These are phyloP conservation scores for Suillus tomentosus DNA, from an alignment of 768 basidiomycete species.

Conservation along the genomic window DNA sequence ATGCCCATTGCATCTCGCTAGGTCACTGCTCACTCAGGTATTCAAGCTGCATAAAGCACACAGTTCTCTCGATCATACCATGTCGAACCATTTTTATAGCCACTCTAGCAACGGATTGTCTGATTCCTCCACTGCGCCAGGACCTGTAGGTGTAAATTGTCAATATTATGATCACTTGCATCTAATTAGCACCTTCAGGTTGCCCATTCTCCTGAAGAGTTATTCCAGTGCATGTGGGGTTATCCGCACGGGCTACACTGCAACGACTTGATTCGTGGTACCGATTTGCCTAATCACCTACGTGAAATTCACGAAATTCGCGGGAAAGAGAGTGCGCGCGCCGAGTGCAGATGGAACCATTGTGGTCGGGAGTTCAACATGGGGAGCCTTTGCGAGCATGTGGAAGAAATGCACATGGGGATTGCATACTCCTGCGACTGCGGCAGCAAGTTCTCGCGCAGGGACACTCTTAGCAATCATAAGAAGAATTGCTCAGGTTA, in stretches of 20 bases:
- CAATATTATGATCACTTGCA: not conserved
- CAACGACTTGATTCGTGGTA: not conserved
- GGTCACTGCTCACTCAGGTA: not conserved
- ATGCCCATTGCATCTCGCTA: not conserved
- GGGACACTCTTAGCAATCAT: not conserved
- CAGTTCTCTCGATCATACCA: not conserved
- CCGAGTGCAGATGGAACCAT: not conserved
- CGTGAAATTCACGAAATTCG: not conserved
- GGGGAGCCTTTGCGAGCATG: not conserved
- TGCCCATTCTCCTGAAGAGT: not conserved
- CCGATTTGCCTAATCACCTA: not conserved
- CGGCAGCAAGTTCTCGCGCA: not conserved
- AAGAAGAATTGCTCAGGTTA: not conserved
- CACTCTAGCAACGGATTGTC: not conserved
- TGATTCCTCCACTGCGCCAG: not conserved
- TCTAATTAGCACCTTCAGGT: not conserved
- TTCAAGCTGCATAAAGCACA: not conserved
- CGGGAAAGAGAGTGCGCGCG: not conserved
- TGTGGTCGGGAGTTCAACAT: not conserved
- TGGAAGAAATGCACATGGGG: not conserved
- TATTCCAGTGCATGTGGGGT: conserved; percentile 4
- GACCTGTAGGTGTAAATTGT: not conserved
- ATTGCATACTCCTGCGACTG: not conserved
- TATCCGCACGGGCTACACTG: not conserved
- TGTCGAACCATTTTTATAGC: not conserved